These are phyloP conservation scores for Kuraishia floccosa DNA, from an alignment of 805 yeast genomes.

Conservation along the genomic window DNA sequence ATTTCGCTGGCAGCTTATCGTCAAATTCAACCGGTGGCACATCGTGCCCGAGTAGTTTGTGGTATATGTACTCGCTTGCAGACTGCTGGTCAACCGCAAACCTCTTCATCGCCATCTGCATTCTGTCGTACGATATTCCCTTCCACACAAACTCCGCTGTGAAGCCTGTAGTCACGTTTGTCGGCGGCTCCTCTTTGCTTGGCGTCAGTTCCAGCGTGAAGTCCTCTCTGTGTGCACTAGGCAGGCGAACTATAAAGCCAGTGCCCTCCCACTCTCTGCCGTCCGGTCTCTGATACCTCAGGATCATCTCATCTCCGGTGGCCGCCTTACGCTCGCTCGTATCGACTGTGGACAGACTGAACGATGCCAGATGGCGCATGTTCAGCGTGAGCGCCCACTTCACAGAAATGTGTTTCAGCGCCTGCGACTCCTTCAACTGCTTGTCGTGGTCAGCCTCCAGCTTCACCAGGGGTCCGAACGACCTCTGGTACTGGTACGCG, in stretches of 20 bases:
- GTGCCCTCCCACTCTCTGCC: slow-evolving; percentile 59
- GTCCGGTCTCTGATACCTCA: slow-evolving; percentile 47
- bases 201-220: slow-evolving; percentile 60
- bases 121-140: slow-evolving; percentile 70
- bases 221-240: slow-evolving; percentile 53
- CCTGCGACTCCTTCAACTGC: slow-evolving; percentile 64
- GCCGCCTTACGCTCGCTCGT: slow-evolving; percentile 55
- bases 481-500: slow-evolving; percentile 75
- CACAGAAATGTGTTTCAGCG: slow-evolving; percentile 60
- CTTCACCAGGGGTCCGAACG: slow-evolving; percentile 75
- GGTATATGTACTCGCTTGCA: slow-evolving; percentile 65
- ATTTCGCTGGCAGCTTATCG: slow-evolving; percentile 44
- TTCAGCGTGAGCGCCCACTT: slow-evolving; percentile 64
- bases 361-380: slow-evolving; percentile 46
- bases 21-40: slow-evolving; percentile 53
- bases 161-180: slow-evolving; percentile 51
- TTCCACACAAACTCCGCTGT: slow-evolving; percentile 88
- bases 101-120: slow-evolving; percentile 63
- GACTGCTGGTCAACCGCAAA: slow-evolving; percentile 66
- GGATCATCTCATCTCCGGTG: slow-evolving; percentile 73
- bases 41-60: slow-evolving; percentile 72
- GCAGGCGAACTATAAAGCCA: slow-evolving; percentile 66
- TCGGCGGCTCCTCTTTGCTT: slow-evolving; percentile 26
- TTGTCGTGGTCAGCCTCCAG: slow-evolving; percentile 76
- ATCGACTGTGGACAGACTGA: slow-evolving; percentile 59